Evolutionary conservation across 106 monocot species (phyloP).

Genomic region (Dioscorea dumetorum): DNA sequence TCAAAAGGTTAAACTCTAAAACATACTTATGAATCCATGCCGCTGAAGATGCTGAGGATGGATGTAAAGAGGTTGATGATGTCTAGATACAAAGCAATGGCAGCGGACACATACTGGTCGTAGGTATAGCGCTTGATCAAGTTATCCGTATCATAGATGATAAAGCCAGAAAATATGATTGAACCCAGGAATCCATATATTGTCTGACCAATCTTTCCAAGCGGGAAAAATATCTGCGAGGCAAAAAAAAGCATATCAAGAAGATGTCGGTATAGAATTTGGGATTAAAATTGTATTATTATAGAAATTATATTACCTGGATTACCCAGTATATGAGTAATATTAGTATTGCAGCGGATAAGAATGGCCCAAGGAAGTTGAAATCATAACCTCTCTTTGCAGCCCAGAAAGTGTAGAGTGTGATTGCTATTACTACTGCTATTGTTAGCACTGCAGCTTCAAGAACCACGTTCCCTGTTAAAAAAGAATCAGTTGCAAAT

Average conservation of each 20-base stretch:
- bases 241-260: background rate
- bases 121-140: conserved; percentile 53
- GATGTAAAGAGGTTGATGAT: conserved; percentile 58
- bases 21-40: background rate
- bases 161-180: conserved; percentile 44
- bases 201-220: conserved; percentile 29
- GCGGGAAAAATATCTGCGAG: conserved; percentile 35
- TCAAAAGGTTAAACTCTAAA: no score
- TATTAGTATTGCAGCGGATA: conserved; percentile 25
- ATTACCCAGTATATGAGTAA: conserved; percentile 31
- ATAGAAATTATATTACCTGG: conserved; percentile 16
- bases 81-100: conserved; percentile 51
- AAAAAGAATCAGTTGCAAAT: no score
- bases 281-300: background rate
- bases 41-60: conserved; percentile 14
- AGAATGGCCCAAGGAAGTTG: conserved; percentile 59
- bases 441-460: conserved; percentile 36
- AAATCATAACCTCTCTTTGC: conserved; percentile 62
- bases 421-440: conserved; percentile 32
- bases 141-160: conserved; percentile 62
- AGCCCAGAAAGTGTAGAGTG: conserved; percentile 66
- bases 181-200: conserved; percentile 33
- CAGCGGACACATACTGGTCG: conserved; percentile 42
- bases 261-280: background rate
- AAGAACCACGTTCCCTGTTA: conserved; percentile 38